A percentile compares a stretch with the other conserved stretches of the same genome.
phyloP scores from a whole-genome alignment of 225 moss, liverwort and hornwort genomes.

The Straminergon stramineum region DNA sequence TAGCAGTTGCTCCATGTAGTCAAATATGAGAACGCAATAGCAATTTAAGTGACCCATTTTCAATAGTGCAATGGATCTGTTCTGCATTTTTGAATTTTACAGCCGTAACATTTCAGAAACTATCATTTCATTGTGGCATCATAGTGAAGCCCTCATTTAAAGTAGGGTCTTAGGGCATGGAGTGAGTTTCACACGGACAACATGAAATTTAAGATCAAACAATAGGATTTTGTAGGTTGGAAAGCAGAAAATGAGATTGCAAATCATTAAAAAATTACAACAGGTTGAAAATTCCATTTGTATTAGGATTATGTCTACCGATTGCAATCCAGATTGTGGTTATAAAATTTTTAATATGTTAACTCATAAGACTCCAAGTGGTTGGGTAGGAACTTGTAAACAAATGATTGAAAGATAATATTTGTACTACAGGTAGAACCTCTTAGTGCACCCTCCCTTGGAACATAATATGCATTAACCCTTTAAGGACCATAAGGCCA shows the following conservation, averaged over 20 bases:
- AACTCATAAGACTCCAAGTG: background rate
- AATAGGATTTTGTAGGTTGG: background rate
- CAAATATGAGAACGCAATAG: background rate
- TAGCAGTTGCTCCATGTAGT: background rate
- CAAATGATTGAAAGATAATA: background rate
- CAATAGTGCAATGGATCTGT: too few relatives aligned
- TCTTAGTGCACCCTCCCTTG: too few relatives aligned
- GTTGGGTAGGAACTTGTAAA: background rate
- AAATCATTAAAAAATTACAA: background rate
- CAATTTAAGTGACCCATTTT: background rate
- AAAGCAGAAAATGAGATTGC: background rate
- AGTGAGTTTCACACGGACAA: background rate
- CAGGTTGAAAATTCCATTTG: too few relatives aligned
- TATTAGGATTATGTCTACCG: background rate
- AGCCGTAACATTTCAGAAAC: background rate
- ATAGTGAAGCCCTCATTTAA: background rate
- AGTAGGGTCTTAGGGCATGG: background rate
- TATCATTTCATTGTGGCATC: background rate
- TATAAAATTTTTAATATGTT: fast-evolving
- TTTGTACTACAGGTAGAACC: too few relatives aligned
- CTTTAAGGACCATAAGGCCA: too few relatives aligned
- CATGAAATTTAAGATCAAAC: background rate
- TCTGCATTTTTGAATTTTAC: background rate
- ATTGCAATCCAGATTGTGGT: too few relatives aligned
- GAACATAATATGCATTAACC: too few relatives aligned